phyloP scores from a whole-genome alignment of 768 basidiomycete species.

The Dentipellis sp. region DNA sequence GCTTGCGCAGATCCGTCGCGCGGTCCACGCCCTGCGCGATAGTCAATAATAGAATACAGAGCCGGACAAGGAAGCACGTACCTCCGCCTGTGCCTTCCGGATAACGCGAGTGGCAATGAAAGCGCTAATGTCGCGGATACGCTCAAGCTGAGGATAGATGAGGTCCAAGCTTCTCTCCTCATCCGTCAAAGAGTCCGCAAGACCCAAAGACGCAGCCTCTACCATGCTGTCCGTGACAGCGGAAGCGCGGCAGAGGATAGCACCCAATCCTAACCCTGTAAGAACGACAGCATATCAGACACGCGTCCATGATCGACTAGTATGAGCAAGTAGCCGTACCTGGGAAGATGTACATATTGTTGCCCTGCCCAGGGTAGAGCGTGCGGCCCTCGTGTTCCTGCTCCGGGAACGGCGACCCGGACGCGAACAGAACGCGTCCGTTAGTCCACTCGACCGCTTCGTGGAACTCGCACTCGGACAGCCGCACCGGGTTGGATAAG shows the following conservation, averaged over 20 bases:
- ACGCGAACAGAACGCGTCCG: slow-evolving; percentile 78
- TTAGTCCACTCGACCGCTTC: slow-evolving; percentile 65
- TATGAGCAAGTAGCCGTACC: slow-evolving; percentile 24
- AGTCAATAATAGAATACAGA: slow-evolving; percentile 1
- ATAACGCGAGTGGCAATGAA: slow-evolving; percentile 69
- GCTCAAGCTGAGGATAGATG: slow-evolving; percentile 76
- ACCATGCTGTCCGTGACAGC: slow-evolving; percentile 82
- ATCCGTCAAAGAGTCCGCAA: slow-evolving; percentile 61
- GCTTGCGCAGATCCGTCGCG: slow-evolving; percentile 35
- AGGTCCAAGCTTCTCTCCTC: slow-evolving; percentile 61
- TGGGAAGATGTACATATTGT: slow-evolving; percentile 88
- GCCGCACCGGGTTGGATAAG: slow-evolving; percentile 79
- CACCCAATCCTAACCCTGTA: slow-evolving; percentile 64
- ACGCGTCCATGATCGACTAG: neutral
- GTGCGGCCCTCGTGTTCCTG: slow-evolving; percentile 44
- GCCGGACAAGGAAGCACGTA: slow-evolving; percentile 23
- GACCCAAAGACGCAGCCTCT: slow-evolving; percentile 75
- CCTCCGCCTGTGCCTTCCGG: slow-evolving; percentile 69
- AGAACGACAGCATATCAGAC: slow-evolving; percentile 2
- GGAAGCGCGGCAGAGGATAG: slow-evolving; percentile 60
- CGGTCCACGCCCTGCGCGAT: slow-evolving; percentile 17
- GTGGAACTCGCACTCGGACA: slow-evolving; percentile 73
- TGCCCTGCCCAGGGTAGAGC: slow-evolving; percentile 81
- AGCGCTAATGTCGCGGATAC: slow-evolving; percentile 80
- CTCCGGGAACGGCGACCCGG: slow-evolving; percentile 77